Evolutionary conservation across 345 rosid species (phyloP).

Genomic region (Eucalyptus marginata): DNA sequence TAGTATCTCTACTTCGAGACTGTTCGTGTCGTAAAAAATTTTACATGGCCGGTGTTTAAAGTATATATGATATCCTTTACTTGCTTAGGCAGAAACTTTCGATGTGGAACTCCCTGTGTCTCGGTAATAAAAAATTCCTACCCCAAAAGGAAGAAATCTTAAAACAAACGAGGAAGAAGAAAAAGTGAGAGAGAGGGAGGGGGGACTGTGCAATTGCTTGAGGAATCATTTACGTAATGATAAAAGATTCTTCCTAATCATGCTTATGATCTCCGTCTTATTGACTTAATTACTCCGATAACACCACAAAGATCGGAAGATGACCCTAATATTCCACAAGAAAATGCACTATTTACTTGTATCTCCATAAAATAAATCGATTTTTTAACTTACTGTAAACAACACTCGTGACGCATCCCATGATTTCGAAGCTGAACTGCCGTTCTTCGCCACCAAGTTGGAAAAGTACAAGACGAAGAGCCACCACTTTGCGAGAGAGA

Average conservation of each 20-base stretch:
- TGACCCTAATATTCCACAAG: neutral
- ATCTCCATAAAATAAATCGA: neutral
- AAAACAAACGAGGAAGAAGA: neutral
- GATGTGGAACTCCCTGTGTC: neutral
- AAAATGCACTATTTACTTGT: too few species aligned
- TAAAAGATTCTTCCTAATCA: neutral
- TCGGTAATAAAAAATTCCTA: neutral
- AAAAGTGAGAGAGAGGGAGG: neutral
- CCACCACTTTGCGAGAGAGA: neutral
- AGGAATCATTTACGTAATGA: neutral
- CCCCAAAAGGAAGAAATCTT: neutral
- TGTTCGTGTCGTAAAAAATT: neutral
- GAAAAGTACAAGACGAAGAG: neutral
- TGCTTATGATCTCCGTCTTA: neutral
- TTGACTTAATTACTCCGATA: neutral
- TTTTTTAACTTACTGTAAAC: neutral
- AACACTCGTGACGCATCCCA: neutral
- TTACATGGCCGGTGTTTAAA: neutral
- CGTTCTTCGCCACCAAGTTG: neutral
- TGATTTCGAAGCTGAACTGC: neutral
- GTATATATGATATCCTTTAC: neutral
- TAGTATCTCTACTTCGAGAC: neutral
- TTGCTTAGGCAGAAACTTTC: neutral
- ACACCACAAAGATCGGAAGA: neutral
- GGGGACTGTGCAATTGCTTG: neutral